phyloP scores from a whole-genome alignment of 2,329 filamentous ascomycete species.

The Hypoxylon sp. region DNA sequence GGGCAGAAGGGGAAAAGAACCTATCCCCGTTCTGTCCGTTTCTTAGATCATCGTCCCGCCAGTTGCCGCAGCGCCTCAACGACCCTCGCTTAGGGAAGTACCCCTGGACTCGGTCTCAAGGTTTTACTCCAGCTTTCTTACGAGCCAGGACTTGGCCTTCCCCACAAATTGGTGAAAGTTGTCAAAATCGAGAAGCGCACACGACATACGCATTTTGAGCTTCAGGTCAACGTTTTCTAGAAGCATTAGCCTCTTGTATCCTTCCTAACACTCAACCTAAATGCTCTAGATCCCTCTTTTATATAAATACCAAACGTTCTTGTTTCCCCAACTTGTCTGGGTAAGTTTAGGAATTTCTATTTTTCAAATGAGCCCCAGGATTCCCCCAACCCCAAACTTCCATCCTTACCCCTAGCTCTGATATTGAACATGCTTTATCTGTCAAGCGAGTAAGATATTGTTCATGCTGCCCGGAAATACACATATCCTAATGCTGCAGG shows the following conservation, averaged over 20 bases:
- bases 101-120: constrained; percentile 14
- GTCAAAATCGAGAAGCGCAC: constrained; percentile 54
- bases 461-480: constrained; percentile 18
- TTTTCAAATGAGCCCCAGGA: constrained; percentile 4
- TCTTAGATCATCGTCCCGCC: constrained; percentile 24
- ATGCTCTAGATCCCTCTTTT: constrained; percentile 16
- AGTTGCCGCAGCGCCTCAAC: constrained; percentile 13
- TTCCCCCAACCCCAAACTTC: constrained; percentile 16
- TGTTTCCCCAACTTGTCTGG: constrained; percentile 11
- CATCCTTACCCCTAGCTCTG: constrained; percentile 21
- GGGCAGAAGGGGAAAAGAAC: constrained; percentile 26
- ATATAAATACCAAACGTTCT: constrained; percentile 14
- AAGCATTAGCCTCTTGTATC: constrained; percentile 28
- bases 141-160: constrained; percentile 39
- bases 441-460: constrained; percentile 15
- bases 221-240: constrained; percentile 29
- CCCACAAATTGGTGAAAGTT: constrained; percentile 57
- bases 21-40: background rate
- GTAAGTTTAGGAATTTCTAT: constrained; percentile 32
- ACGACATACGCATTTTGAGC: constrained; percentile 44
- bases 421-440: background rate
- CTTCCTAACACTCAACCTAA: constrained; percentile 14
- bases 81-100: constrained; percentile 32
- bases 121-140: constrained; percentile 23
- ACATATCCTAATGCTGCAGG: constrained; percentile 17